These are phyloP conservation scores for Amanita pseudoporphyria DNA, from an alignment of 768 basidiomycete genomes.

Conservation along the genomic window DNA sequence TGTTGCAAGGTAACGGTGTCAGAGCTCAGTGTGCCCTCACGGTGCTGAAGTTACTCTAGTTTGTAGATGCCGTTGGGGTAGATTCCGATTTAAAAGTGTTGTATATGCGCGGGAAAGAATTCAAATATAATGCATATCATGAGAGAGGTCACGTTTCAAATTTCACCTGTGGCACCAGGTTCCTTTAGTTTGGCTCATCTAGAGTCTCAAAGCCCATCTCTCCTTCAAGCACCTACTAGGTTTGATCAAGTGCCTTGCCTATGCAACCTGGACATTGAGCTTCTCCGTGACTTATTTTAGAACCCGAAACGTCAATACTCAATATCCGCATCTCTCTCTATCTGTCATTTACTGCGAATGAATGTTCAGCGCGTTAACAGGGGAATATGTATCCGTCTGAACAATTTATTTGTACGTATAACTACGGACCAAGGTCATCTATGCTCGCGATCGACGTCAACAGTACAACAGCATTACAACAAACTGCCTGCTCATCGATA, in stretches of 20 bases:
- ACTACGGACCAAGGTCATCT: conserved; percentile 91
- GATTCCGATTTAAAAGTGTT: neutral
- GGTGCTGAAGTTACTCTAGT: neutral
- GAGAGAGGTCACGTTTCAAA: conserved; percentile 56
- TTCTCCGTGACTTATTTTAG: conserved; percentile 99
- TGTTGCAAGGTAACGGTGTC: conserved; percentile 58
- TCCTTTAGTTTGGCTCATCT: conserved; percentile 70
- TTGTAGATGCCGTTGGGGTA: conserved; percentile 18
- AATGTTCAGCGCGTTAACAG: too few relatives aligned
- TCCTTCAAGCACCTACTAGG: conserved; percentile 10
- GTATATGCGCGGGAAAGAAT: neutral
- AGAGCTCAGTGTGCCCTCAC: neutral
- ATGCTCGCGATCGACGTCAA: conserved; percentile 98
- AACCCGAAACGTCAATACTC: conserved; percentile 67
- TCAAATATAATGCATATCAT: neutral
- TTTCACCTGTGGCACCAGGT: conserved; percentile 77
- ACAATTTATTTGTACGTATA: conserved; percentile 50
- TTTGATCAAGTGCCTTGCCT: conserved; percentile 34
- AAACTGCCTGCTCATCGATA: conserved; percentile 98
- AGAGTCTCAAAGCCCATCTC: conserved; percentile 85
- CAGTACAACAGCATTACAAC: conserved; percentile 95
- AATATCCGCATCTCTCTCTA: conserved; percentile 82
- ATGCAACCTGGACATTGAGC: conserved; percentile 96
- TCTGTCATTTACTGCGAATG: conserved; percentile 73
- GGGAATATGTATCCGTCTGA: neutral